Conservation (phyloP, 306 rosid species). For the Lotus japonicus region DNA sequence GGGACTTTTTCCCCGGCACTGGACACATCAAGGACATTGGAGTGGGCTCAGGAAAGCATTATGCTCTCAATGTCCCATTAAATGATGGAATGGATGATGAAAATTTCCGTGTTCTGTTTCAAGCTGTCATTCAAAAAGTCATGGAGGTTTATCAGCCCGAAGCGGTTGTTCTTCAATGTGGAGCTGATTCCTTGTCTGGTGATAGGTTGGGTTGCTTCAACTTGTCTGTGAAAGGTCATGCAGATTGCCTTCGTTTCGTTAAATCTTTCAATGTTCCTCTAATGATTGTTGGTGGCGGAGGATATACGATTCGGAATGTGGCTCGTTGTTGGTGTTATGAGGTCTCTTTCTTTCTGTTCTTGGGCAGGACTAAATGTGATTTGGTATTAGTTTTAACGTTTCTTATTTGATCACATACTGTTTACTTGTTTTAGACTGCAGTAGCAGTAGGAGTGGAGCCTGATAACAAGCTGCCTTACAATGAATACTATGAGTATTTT, state of each 20-base stretch:
- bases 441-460: slow-evolving; percentile 95
- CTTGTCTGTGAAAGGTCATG: slow-evolving; percentile 87
- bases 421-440: slow-evolving; percentile 62
- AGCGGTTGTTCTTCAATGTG: slow-evolving; percentile 90
- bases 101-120: slow-evolving; percentile 64
- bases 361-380: background rate
- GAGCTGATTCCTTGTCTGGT: slow-evolving; percentile 86
- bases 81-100: slow-evolving; percentile 87
- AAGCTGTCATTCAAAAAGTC: slow-evolving; percentile 64
- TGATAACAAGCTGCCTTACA: slow-evolving; percentile 76
- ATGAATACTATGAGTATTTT: slow-evolving; percentile 82
- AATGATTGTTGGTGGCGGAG: slow-evolving; percentile 93
- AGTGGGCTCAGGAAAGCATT: slow-evolving; percentile 68
- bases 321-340: slow-evolving; percentile 99
- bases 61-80: slow-evolving; percentile 78
- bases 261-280: slow-evolving; percentile 83
- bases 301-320: slow-evolving; percentile 83
- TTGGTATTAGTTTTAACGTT: background rate
- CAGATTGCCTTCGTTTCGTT: slow-evolving; percentile 77
- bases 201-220: slow-evolving; percentile 94
- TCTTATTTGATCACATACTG: slow-evolving; percentile 13
- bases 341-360: slow-evolving; percentile 35
- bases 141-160: slow-evolving; percentile 84
- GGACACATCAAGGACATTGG: slow-evolving; percentile 78
- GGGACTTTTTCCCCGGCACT: slow-evolving; percentile 89